These are phyloP conservation scores for Tetrapyrgos nigripes DNA, from an alignment of 1,284 basidiomycete genomes.

Conservation along the genomic window DNA sequence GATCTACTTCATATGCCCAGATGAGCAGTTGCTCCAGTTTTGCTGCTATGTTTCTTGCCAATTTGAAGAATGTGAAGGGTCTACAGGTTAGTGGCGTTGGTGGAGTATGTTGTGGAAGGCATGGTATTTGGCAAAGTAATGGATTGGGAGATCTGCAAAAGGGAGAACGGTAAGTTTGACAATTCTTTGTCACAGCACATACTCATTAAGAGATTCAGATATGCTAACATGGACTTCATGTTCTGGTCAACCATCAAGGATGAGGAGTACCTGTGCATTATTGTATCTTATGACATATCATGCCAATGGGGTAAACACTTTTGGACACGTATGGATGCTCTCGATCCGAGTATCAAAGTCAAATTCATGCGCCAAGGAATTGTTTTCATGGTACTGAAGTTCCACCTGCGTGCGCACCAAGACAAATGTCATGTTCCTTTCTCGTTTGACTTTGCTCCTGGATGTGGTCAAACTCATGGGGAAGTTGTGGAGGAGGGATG, in stretches of 20 bases:
- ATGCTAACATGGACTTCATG: constrained; percentile 7
- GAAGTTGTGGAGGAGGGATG: constrained; percentile 7
- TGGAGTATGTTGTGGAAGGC: constrained; percentile 5
- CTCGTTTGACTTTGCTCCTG: not conserved
- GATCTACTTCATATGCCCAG: not conserved
- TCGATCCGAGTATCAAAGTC: not conserved
- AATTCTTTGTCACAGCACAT: not conserved
- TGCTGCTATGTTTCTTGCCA: constrained; percentile 3
- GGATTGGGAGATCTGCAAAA: constrained; percentile 13
- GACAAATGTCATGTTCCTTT: not conserved
- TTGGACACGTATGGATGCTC: not conserved
- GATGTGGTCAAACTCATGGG: too few relatives aligned
- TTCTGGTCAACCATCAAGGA: not conserved
- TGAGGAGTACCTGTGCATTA: not conserved
- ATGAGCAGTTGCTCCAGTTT: constrained; percentile 13
- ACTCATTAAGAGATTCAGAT: not conserved
- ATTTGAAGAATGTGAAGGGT: not conserved
- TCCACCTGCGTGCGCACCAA: not conserved
- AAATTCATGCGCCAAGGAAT: not conserved
- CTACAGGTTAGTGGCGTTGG: not conserved
- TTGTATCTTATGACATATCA: constrained; percentile 1
- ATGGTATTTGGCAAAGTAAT: constrained; percentile 4
- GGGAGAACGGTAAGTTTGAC: constrained; percentile 9
- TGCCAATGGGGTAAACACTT: constrained; percentile 7
- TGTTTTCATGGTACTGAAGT: not conserved